These are phyloP conservation scores for Amaranthus palmeri DNA, from an alignment of 148 eudicot species.

Conservation along the genomic window DNA sequence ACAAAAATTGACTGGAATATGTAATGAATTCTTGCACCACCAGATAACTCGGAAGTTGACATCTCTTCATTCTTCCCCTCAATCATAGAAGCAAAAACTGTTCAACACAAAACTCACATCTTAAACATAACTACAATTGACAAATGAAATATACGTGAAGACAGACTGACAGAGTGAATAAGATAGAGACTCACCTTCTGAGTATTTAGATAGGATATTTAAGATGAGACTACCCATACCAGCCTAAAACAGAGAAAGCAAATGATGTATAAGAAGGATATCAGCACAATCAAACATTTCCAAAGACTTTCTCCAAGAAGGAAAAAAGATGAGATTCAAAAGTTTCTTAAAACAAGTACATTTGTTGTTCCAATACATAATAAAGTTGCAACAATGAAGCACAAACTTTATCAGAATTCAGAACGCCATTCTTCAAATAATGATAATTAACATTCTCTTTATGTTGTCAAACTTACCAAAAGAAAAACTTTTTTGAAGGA, in stretches of 20 bases:
- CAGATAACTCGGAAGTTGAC: constrained; percentile 95
- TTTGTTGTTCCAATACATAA: not conserved
- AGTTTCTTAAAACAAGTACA: not conserved
- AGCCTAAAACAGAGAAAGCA: constrained; percentile 41
- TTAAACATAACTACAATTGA: not conserved
- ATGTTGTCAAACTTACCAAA: not conserved
- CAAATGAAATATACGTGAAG: not conserved
- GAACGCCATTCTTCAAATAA: not conserved
- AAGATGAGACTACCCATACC: constrained; percentile 84
- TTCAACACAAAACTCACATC: constrained; percentile 19
- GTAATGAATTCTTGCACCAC: constrained; percentile 94
- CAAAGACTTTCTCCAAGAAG: not conserved
- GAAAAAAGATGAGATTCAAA: not conserved
- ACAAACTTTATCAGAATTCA: not conserved
- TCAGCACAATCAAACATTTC: constrained; percentile 1
- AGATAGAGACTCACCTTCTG: constrained; percentile 53
- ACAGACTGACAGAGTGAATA: not conserved
- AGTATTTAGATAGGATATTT: constrained; percentile 82
- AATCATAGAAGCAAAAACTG: constrained; percentile 89
- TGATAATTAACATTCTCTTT: too few species aligned
- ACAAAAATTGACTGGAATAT: constrained; percentile 94
- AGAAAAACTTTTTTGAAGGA: not conserved
- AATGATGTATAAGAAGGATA: not conserved
- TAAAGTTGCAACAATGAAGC: not conserved
- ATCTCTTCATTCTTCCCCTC: constrained; percentile 94